Base-by-base conservation (phyloP, 768 basidiomycete genomes). In the Psilocybe tampanensis region DNA sequence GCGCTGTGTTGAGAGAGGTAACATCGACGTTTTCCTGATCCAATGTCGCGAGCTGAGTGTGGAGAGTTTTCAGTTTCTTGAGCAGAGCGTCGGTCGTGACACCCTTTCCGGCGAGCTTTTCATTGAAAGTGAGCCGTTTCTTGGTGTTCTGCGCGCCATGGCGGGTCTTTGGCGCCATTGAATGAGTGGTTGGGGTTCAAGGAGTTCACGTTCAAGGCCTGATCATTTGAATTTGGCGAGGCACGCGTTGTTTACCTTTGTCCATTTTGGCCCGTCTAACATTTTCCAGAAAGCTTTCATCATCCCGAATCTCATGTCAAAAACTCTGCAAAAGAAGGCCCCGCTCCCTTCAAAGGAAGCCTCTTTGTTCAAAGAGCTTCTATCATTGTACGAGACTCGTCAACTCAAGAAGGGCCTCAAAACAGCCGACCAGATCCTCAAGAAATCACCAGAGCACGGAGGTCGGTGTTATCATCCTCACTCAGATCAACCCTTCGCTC, bases 401-500 rank as follows among this genome's bases (percentile, higher is more conserved):
- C 88, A 93, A 67, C 86, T 94, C 70, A 89, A 94, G 66, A 93
- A 93, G 65, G 95, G 89, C 21, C 81, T 90, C 58, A 97, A 97
- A 72, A 85, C 89, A 7, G 92, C 94, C 1, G 95, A 98, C 74
- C 86, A 86, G 66, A 95, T 98, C 70, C 85, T 99, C 70, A 95
- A 94, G 76, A 97, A 96, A 77, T 86, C 88, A 66, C 95, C 97
- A 0, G 88, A 96, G 42, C 95, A 99, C 80, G 97, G 96, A 66
- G 95, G 96, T 94, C 66, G 47, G 85, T 64, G 15, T 42, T n/a
- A n/a, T 23, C 17, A 18, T 44, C 21, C n/a, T 9, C 45, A 29
- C 41, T 50, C 45, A 17, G 32, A 29, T 42, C 18, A 12, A 53
- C 18, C 34, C 18, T 21, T 33, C 58, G 15, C 45, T 60, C 49